Conservation (phyloP, 495 filamentous ascomycete genomes). For the Daldinia loculata region DNA sequence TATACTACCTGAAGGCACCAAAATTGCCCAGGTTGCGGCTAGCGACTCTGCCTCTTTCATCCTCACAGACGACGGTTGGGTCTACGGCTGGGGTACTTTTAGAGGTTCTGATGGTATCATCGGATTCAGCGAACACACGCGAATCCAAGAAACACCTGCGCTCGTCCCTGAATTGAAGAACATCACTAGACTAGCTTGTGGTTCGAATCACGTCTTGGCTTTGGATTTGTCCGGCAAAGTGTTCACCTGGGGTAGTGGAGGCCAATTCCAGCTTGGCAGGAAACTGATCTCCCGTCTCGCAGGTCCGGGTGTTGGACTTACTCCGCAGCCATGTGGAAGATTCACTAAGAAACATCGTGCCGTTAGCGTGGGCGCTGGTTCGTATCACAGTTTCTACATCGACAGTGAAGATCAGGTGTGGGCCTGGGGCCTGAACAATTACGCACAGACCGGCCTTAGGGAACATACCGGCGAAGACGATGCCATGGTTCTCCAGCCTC, state of each 20-base stretch:
- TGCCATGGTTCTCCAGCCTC: constrained; percentile 55
- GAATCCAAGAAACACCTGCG: constrained; percentile 49
- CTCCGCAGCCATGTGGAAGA: constrained; percentile 71
- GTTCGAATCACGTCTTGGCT: constrained; percentile 74
- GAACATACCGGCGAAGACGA: constrained; percentile 72
- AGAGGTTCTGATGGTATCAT: constrained; percentile 74
- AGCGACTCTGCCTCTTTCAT: constrained; percentile 70
- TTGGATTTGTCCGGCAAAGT: constrained; percentile 66
- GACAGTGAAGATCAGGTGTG: constrained; percentile 73
- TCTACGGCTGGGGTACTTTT: constrained; percentile 80
- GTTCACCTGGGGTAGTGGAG: constrained; percentile 74
- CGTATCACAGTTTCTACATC: constrained; percentile 77
- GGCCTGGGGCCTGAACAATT: constrained; percentile 87
- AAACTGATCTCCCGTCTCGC: constrained; percentile 57
- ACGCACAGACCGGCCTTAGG: constrained; percentile 77
- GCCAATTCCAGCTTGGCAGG: constrained; percentile 75
- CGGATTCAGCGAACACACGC: constrained; percentile 63
- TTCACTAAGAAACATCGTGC: constrained; percentile 68
- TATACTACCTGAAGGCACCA: constrained; percentile 60
- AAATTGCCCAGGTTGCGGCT: constrained; percentile 67
- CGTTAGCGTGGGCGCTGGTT: constrained; percentile 62
- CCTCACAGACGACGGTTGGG: constrained; percentile 68
- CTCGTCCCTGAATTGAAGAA: constrained; percentile 61
- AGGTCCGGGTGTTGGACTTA: constrained; percentile 62
- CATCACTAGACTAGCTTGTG: constrained; percentile 64